These are phyloP conservation scores for Prototheca wickerhamii DNA, from an alignment of 163 green algal species.

Conservation along the genomic window DNA sequence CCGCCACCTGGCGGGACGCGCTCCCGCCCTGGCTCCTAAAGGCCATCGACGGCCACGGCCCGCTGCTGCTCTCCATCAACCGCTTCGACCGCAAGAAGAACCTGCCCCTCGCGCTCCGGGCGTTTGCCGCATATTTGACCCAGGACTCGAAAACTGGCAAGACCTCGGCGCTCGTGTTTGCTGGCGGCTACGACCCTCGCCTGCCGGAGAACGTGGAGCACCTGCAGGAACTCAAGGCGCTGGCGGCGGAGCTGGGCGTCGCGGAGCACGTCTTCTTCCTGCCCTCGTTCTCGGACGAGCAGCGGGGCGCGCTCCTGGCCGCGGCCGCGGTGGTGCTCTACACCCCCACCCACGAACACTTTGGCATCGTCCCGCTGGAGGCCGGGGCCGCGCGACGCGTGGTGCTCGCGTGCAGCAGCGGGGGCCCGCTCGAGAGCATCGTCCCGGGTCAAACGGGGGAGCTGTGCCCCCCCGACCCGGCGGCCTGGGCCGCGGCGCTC, in stretches of 20 bases:
- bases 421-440: slow-evolving; percentile 81
- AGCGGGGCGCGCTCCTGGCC: slow-evolving; percentile 49
- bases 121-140: slow-evolving; percentile 2
- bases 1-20: slow-evolving; percentile 23
- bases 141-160: background rate
- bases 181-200: slow-evolving; percentile 77
- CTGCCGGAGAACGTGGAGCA: slow-evolving; percentile 79
- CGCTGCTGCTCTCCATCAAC: slow-evolving; percentile 92
- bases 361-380: slow-evolving; percentile 96
- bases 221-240: slow-evolving; percentile 53
- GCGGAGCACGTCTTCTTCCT: slow-evolving; percentile 39
- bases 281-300: slow-evolving; percentile 61
- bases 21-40: slow-evolving; percentile 23
- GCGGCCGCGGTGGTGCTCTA: slow-evolving; percentile 71
- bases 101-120: background rate
- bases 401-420: slow-evolving; percentile 83
- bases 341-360: slow-evolving; percentile 90
- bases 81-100: slow-evolving; percentile 96
- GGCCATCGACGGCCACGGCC: slow-evolving; percentile 29
- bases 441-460: slow-evolving; percentile 56
- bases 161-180: slow-evolving; percentile 37
- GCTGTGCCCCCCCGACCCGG: slow-evolving; percentile 47
- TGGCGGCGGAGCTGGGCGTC: slow-evolving; percentile 43
- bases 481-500: slow-evolving; percentile 54
- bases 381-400: slow-evolving; percentile 77